phyloP scores from a whole-genome alignment of 2,329 filamentous ascomycete species.

The Ophiostoma sp. region DNA sequence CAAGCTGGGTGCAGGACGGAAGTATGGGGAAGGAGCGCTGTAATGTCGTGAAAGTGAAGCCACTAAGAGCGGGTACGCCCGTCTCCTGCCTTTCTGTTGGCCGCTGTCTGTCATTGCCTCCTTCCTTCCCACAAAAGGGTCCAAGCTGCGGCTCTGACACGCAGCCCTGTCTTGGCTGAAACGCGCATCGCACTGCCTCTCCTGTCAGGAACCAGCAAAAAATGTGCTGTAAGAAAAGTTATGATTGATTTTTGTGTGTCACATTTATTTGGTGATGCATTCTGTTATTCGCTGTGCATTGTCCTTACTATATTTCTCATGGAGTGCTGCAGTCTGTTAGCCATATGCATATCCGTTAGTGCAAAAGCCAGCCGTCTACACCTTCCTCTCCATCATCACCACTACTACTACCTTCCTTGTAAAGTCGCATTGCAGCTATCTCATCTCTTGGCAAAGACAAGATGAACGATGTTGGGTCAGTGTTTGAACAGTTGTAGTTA shows the following conservation, averaged over 20 bases:
- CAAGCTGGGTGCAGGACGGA: background rate
- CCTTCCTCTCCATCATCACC: background rate
- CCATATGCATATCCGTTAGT: background rate
- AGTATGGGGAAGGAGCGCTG: background rate
- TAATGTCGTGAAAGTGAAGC: background rate
- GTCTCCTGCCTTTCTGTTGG: background rate
- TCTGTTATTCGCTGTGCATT: background rate
- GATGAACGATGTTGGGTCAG: background rate
- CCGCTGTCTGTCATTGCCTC: background rate
- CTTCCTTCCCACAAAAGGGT: slow-evolving; percentile 14
- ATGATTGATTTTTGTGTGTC: background rate
- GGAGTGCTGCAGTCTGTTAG: background rate
- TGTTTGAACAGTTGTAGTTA: background rate
- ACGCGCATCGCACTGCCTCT: slow-evolving; percentile 26
- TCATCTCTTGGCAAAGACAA: slow-evolving; percentile 11
- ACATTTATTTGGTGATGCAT: background rate
- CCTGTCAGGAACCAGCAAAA: background rate
- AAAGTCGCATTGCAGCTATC: background rate
- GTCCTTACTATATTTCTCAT: background rate
- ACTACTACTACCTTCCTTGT: background rate
- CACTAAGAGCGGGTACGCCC: slow-evolving; percentile 14
- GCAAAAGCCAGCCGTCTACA: background rate
- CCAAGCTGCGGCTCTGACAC: slow-evolving; percentile 31
- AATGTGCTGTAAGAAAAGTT: background rate
- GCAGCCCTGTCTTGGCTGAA: slow-evolving; percentile 31